Percentiles rank a stretch among this genome's conserved stretches.
Evolutionary conservation across 1,284 basidiomycete genomes (phyloP).

Genomic region (Neotropicomus parvogracilis): DNA sequence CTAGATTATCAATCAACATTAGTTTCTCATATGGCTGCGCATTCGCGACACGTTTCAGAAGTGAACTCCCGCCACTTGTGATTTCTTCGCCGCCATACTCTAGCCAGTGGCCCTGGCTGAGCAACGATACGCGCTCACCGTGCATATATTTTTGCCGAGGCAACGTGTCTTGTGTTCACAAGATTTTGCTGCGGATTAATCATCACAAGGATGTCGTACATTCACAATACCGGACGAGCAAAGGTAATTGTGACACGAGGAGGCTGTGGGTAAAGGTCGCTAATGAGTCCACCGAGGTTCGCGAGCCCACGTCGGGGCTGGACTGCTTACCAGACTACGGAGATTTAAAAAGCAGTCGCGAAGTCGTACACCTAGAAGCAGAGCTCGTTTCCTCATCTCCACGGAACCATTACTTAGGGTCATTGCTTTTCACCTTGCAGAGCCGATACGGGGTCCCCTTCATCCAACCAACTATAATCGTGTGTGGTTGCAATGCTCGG

Average conservation of each 20-base stretch:
- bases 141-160: not conserved
- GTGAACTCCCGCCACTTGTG: no score
- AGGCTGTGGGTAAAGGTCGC: no score
- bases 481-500: not conserved
- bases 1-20: no score
- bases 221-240: no score
- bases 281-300: not conserved
- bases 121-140: not conserved
- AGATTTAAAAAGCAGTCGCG: not conserved
- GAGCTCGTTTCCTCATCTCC: not conserved
- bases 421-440: not conserved
- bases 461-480: not conserved
- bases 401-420: not conserved
- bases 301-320: not conserved
- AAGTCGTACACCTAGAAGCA: not conserved
- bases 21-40: not conserved
- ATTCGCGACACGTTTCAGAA: not conserved
- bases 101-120: no score
- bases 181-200: no score
- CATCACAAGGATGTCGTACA: no score
- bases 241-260: no score
- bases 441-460: not conserved
- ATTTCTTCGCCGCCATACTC: no score
- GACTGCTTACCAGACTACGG: not conserved
- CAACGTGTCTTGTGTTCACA: not conserved